Evolutionary conservation across 2,329 filamentous ascomycete genomes (phyloP).

Genomic region (Cercospora zeae-maydis): DNA sequence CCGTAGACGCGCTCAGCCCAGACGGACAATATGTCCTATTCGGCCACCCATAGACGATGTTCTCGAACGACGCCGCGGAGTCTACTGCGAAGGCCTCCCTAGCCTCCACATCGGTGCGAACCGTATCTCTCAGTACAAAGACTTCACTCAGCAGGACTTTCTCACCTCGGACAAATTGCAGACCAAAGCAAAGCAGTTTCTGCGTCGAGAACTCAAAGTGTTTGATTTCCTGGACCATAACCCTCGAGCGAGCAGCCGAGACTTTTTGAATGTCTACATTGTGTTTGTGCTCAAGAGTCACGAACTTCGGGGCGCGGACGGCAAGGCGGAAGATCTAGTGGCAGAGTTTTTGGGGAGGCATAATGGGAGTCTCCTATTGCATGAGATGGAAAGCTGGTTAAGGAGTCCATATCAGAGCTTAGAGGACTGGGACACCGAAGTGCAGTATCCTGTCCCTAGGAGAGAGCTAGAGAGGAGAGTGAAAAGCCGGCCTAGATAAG

Average conservation of each 20-base stretch:
- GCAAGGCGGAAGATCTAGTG: constrained; percentile 75
- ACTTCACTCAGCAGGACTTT: constrained; percentile 67
- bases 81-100: constrained; percentile 71
- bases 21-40: neutral
- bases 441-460: constrained; percentile 59
- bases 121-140: constrained; percentile 68
- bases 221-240: constrained; percentile 64
- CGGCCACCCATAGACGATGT: constrained; percentile 31
- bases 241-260: constrained; percentile 39
- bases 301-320: constrained; percentile 73
- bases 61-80: constrained; percentile 60
- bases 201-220: constrained; percentile 78
- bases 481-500: neutral
- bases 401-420: constrained; percentile 72
- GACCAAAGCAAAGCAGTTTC: constrained; percentile 73
- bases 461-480: neutral
- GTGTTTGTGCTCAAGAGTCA: constrained; percentile 78
- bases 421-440: constrained; percentile 73
- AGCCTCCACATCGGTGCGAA: constrained; percentile 82
- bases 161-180: constrained; percentile 62
- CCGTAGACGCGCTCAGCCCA: constrained; percentile 2
- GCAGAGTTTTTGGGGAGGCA: constrained; percentile 72
- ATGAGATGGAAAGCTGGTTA: constrained; percentile 80
- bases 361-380: constrained; percentile 71
- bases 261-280: constrained; percentile 83